A percentile compares a stretch with the other conserved stretches of the same genome.
phyloP scores from a whole-genome alignment of 2,329 filamentous ascomycete species.

The Fusarium heterosporum region DNA sequence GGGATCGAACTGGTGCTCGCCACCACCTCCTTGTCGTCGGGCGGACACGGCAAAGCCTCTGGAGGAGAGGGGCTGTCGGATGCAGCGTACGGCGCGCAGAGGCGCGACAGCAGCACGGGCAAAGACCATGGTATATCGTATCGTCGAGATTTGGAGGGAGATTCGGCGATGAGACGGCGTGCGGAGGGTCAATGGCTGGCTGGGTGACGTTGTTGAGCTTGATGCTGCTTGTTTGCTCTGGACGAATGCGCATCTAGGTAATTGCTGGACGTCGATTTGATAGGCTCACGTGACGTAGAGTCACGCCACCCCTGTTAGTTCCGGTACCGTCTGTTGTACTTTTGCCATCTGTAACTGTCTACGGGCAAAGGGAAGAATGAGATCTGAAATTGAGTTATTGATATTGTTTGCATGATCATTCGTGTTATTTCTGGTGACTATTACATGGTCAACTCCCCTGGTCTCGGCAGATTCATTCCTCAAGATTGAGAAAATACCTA shows the following conservation, averaged over 20 bases:
- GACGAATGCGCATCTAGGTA: conserved; percentile 37
- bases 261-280: conserved; percentile 42
- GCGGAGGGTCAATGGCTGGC: conserved; percentile 50
- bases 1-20: conserved; percentile 85
- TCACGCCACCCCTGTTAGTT: conserved; percentile 1
- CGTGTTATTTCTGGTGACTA: neutral
- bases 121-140: conserved; percentile 51
- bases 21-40: conserved; percentile 56
- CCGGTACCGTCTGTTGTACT: neutral
- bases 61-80: conserved; percentile 50
- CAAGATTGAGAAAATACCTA: neutral
- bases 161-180: conserved; percentile 42
- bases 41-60: conserved; percentile 60
- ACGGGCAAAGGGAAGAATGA: conserved; percentile 19
- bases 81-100: conserved; percentile 54
- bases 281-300: conserved; percentile 42
- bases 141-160: conserved; percentile 31
- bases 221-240: conserved; percentile 41
- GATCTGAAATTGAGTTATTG: neutral
- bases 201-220: conserved; percentile 38
- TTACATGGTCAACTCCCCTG: neutral
- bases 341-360: neutral
- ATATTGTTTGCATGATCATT: neutral
- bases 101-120: conserved; percentile 53
- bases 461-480: neutral